phyloP scores from a whole-genome alignment of 148 eudicot genomes.

The Mesembryanthemum crystallinum region DNA sequence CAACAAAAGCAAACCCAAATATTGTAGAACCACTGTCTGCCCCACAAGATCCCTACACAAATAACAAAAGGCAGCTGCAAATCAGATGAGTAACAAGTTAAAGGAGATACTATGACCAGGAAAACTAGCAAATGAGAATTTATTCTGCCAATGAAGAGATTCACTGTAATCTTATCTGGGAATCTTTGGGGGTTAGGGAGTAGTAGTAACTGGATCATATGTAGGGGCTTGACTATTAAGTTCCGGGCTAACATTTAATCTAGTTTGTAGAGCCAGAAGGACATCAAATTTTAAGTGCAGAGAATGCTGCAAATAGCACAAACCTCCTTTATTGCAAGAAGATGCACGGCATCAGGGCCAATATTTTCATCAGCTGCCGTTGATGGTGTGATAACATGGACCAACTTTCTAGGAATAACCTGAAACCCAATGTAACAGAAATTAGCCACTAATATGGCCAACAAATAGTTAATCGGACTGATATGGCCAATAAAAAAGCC shows the following conservation, averaged over 20 bases:
- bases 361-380: constrained; percentile 70
- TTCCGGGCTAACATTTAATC: no score
- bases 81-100: constrained; percentile 6
- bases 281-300: constrained; percentile 1
- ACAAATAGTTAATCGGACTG: no score
- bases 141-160: no score
- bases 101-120: not conserved
- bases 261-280: not conserved
- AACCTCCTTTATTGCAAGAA: constrained; percentile 93
- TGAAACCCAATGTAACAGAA: constrained; percentile 27
- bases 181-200: no score
- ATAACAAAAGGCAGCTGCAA: not conserved
- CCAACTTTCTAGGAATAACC: constrained; percentile 87
- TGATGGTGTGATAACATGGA: constrained; percentile 82
- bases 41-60: constrained; percentile 50
- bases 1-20: constrained; percentile 93
- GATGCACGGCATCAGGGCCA: constrained; percentile 98
- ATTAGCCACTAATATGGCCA: no score
- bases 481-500: not conserved
- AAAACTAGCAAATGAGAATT: not conserved
- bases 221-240: no score
- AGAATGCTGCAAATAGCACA: constrained; percentile 5
- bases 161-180: no score
- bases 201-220: no score
- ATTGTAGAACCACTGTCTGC: constrained; percentile 49